These are phyloP conservation scores for Flagelloscypha sp. DNA, from an alignment of 768 basidiomycete species.

Conservation along the genomic window DNA sequence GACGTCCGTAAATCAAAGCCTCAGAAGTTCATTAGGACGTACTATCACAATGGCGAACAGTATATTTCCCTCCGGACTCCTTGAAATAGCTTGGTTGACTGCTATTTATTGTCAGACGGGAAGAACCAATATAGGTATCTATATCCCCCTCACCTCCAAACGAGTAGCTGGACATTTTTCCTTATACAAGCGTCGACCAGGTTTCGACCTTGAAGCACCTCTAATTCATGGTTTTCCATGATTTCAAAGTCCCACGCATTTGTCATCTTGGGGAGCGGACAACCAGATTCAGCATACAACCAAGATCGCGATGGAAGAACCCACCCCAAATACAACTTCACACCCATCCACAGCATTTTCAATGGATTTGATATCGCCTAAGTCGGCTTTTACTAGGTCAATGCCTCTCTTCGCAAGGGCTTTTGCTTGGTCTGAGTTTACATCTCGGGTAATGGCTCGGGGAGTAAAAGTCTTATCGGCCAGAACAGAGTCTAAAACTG, in stretches of 20 bases:
- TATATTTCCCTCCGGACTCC: slow-evolving; percentile 9
- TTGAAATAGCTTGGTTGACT: too few species aligned
- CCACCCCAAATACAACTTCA: slow-evolving; percentile 24
- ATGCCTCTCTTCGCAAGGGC: slow-evolving; percentile 14
- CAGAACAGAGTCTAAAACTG: slow-evolving; percentile 17
- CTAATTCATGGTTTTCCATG: not conserved
- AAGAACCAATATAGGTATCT: too few species aligned
- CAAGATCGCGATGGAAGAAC: not conserved
- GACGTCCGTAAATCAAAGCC: not conserved
- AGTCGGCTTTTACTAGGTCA: slow-evolving; percentile 11
- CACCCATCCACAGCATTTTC: slow-evolving; percentile 18
- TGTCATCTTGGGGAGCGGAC: slow-evolving; percentile 2
- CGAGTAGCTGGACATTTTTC: slow-evolving; percentile 12
- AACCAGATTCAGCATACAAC: too few species aligned
- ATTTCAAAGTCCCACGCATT: slow-evolving; percentile 4
- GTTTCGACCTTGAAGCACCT: slow-evolving; percentile 3
- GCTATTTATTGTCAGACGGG: too few species aligned
- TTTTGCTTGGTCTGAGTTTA: slow-evolving; percentile 17
- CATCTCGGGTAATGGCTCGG: slow-evolving; percentile 24
- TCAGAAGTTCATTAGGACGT: slow-evolving; percentile 1
- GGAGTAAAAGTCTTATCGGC: slow-evolving; percentile 24
- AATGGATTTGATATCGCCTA: slow-evolving; percentile 20
- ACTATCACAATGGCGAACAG: slow-evolving; percentile 20
- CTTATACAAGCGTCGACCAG: slow-evolving; percentile 3
- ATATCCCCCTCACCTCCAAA: slow-evolving; percentile 24